phyloP scores from a whole-genome alignment of 805 yeast genomes.

The Debaryomyces tyrocola region DNA sequence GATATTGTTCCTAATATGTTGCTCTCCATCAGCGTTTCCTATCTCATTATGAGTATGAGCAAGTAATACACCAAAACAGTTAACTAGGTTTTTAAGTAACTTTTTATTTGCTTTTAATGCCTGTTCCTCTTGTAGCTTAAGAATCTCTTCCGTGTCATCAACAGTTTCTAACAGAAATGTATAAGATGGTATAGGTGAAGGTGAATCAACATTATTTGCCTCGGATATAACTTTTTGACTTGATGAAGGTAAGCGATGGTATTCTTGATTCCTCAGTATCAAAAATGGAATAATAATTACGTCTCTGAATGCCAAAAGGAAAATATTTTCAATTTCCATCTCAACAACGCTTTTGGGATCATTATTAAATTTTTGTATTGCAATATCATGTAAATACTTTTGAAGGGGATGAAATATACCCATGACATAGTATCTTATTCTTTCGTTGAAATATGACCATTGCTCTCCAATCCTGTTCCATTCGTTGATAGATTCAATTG shows the following conservation, averaged over 20 bases:
- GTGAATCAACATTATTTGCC: not conserved
- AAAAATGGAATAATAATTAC: constrained; percentile 25
- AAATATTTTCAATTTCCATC: constrained; percentile 26
- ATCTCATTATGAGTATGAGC: constrained; percentile 13
- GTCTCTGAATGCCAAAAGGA: constrained; percentile 29
- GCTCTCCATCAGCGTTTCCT: constrained; percentile 21
- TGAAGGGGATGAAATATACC: constrained; percentile 28
- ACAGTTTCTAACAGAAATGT: not conserved
- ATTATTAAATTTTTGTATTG: constrained; percentile 5
- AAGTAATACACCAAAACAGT: constrained; percentile 20
- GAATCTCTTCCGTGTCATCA: not conserved
- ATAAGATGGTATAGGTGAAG: not conserved
- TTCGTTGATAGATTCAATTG: constrained; percentile 2
- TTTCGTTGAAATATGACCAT: constrained; percentile 31
- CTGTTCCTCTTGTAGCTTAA: constrained; percentile 7
- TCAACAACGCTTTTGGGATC: constrained; percentile 5
- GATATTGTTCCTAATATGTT: constrained; percentile 12
- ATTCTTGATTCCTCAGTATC: constrained; percentile 12
- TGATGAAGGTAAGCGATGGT: not conserved
- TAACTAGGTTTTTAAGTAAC: constrained; percentile 9
- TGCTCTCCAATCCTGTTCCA: constrained; percentile 22
- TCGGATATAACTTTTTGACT: not conserved
- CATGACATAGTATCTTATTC: constrained; percentile 22
- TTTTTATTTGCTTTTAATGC: constrained; percentile 3
- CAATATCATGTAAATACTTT: constrained; percentile 14